Percentiles rank a stretch among this genome's conserved stretches.
phyloP scores from a whole-genome alignment of 1,139 yeast species.

The Sugiyamaella neomexicana region DNA sequence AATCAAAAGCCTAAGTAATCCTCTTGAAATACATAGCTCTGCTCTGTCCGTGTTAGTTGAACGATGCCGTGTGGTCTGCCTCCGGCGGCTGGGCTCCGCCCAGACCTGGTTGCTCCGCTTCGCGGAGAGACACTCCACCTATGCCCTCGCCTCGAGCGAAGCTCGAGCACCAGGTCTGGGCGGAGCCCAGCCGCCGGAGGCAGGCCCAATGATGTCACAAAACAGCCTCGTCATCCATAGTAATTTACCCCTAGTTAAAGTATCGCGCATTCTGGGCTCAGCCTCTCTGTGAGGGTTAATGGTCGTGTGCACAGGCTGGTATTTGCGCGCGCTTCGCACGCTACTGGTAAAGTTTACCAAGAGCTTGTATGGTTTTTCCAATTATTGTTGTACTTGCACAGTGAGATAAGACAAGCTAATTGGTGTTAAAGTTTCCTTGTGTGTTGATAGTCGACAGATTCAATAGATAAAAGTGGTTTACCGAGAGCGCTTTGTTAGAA shows the following conservation, averaged over 20 bases:
- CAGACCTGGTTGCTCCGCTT: not conserved
- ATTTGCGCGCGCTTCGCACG: not conserved
- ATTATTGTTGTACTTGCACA: not conserved
- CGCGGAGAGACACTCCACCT: too few relatives aligned
- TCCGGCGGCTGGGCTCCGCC: not conserved
- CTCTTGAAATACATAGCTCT: not conserved
- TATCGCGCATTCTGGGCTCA: not conserved
- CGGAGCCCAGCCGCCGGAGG: not conserved
- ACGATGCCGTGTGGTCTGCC: not conserved
- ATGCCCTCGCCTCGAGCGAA: not conserved
- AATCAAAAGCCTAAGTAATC: constrained; percentile 38
- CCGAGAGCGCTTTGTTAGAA: too few relatives aligned
- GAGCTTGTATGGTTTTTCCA: not conserved
- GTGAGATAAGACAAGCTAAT: not conserved
- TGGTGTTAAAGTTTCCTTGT: too few relatives aligned
- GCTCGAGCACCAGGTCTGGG: not conserved
- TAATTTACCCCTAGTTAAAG: not conserved
- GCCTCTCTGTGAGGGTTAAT: not conserved
- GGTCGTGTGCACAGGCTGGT: not conserved
- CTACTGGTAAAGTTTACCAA: not conserved
- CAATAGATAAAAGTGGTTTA: too few relatives aligned
- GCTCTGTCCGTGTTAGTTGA: too few relatives aligned
- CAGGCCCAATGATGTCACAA: not conserved
- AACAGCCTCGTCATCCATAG: not conserved
- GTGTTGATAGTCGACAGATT: too few relatives aligned